Conservation (phyloP, 1,284 basidiomycete species). For the Dichomitus squalens region DNA sequence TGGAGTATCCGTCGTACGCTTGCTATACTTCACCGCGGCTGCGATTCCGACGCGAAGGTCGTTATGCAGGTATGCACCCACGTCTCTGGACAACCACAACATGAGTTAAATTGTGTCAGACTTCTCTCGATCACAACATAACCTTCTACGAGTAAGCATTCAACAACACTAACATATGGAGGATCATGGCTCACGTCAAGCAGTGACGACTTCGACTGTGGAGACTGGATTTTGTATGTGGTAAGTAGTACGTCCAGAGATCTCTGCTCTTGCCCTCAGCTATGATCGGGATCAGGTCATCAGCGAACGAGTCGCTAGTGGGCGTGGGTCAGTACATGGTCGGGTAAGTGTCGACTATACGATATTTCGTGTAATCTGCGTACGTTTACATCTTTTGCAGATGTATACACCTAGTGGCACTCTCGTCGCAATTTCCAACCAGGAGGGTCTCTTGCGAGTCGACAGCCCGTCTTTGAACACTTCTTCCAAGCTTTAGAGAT, state of each 20-base stretch:
- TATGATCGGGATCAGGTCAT: constrained; percentile 58
- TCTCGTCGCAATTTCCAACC: constrained; percentile 77
- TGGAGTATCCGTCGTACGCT: constrained; percentile 56
- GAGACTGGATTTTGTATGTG: constrained; percentile 81
- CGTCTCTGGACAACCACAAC: neutral
- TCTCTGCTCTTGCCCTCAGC: too few relatives aligned
- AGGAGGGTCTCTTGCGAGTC: constrained; percentile 81
- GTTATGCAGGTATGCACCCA: constrained; percentile 66
- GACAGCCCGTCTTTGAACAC: constrained; percentile 35
- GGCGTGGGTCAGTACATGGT: constrained; percentile 77
- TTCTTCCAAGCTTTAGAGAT: constrained; percentile 23
- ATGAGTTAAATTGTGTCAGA: constrained; percentile 42
- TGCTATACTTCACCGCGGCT: constrained; percentile 8
- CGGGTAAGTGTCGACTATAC: constrained; percentile 48
- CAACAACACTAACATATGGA: neutral
- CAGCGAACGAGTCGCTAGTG: constrained; percentile 59
- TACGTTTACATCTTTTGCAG: constrained; percentile 38
- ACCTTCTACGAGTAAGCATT: constrained; percentile 74
- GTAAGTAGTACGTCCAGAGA: constrained; percentile 41
- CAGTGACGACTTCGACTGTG: constrained; percentile 77
- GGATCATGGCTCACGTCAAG: neutral
- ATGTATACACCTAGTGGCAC: constrained; percentile 74
- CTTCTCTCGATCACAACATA: constrained; percentile 84
- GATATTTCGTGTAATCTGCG: neutral
- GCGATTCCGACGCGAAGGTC: constrained; percentile 49